phyloP scores from a whole-genome alignment of 2,329 filamentous ascomycete species.

The Chalara sp. region DNA sequence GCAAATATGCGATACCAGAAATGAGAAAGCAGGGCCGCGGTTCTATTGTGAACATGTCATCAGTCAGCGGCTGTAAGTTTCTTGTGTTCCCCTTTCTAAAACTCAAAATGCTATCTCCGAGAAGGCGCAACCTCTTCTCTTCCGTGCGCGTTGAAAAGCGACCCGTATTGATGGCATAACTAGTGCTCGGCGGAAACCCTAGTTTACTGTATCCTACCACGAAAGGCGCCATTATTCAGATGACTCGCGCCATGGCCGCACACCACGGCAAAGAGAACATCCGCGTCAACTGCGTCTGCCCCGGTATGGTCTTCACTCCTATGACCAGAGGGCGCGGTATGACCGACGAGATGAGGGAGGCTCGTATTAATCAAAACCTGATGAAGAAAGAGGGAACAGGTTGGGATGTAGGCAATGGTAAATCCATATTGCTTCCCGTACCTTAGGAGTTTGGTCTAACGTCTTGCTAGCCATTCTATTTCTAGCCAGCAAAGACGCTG shows the following conservation, averaged over 20 bases:
- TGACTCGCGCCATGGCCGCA: conserved; percentile 49
- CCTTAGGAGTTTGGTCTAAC: neutral
- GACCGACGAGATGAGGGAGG: conserved; percentile 31
- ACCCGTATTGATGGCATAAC: no score
- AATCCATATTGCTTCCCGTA: conserved; percentile 13
- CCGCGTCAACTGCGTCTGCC: conserved; percentile 48
- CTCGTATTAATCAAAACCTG: conserved; percentile 37
- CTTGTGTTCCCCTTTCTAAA: neutral
- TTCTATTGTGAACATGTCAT: conserved; percentile 31
- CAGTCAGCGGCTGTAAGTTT: conserved; percentile 25
- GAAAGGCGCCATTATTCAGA: conserved; percentile 45
- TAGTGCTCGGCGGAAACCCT: conserved; percentile 34
- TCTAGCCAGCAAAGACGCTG: conserved; percentile 42
- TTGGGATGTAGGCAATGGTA: conserved; percentile 45
- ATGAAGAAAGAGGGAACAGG: conserved; percentile 48
- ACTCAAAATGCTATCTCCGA: neutral
- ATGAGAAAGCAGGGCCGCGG: conserved; percentile 47
- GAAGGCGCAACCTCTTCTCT: no score
- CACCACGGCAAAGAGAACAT: conserved; percentile 45
- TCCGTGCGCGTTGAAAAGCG: no score
- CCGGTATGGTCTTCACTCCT: conserved; percentile 42
- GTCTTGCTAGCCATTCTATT: conserved; percentile 30
- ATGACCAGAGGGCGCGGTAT: conserved; percentile 38
- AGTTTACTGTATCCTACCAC: conserved; percentile 39
- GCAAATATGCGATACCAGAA: conserved; percentile 51